phyloP scores from a whole-genome alignment of 768 basidiomycete species.

The Hericium rajendrae region DNA sequence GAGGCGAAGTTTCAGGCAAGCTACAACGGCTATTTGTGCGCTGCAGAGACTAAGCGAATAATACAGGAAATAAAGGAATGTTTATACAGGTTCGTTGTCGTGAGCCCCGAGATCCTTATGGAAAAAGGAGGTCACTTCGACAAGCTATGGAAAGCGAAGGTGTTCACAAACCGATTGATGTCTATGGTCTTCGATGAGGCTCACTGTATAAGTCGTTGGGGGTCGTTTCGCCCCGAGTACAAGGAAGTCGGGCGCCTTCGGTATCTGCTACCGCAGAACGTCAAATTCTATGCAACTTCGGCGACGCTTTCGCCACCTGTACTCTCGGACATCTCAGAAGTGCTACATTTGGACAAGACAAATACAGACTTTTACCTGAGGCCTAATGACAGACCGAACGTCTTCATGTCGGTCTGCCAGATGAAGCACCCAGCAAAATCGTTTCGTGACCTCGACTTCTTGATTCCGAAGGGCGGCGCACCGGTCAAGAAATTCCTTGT shows the following conservation, averaged over 20 bases:
- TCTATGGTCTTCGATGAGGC: slow-evolving; percentile 29
- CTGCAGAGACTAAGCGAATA: background rate
- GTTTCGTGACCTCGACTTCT: slow-evolving; percentile 14
- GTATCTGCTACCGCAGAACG: slow-evolving; percentile 20
- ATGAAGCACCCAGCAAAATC: slow-evolving; percentile 12
- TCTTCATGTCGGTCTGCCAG: slow-evolving; percentile 17
- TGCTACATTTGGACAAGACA: slow-evolving; percentile 14
- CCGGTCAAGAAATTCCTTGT: slow-evolving; percentile 15
- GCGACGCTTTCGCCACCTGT: slow-evolving; percentile 24
- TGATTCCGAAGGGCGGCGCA: slow-evolving; percentile 5
- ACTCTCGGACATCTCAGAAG: slow-evolving; percentile 15
- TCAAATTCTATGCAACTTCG: slow-evolving; percentile 24
- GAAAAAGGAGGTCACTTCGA: slow-evolving; percentile 15
- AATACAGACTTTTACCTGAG: slow-evolving; percentile 9
- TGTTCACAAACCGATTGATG: slow-evolving; percentile 18
- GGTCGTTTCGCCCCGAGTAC: slow-evolving; percentile 27
- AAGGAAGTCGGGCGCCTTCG: slow-evolving; percentile 17
- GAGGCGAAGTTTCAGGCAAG: slow-evolving; percentile 1
- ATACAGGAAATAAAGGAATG: slow-evolving; percentile 19
- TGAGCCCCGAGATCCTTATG: slow-evolving; percentile 22
- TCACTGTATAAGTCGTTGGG: slow-evolving; percentile 33
- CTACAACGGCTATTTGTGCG: background rate
- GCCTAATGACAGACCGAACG: slow-evolving; percentile 26
- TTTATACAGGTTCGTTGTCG: slow-evolving; percentile 18
- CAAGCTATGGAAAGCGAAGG: slow-evolving; percentile 14